Evolutionary conservation across 768 basidiomycete genomes (phyloP).

Genomic region (Butyriboletus loyo): DNA sequence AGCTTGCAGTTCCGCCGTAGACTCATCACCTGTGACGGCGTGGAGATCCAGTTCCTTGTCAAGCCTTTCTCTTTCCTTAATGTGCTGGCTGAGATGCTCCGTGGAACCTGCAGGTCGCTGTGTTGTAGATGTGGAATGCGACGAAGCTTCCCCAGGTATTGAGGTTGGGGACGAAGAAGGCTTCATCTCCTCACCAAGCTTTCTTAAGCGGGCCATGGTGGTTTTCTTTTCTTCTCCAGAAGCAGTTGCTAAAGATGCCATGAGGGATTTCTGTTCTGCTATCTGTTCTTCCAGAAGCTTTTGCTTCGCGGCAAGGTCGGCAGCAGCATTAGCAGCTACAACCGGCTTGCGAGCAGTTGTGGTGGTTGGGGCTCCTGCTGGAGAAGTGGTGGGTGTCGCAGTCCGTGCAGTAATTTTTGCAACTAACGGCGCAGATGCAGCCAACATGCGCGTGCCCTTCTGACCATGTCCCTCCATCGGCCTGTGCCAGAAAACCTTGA

Average conservation of each 20-base stretch:
- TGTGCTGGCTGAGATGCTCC: constrained; percentile 42
- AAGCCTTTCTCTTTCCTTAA: constrained; percentile 62
- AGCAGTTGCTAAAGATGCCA: constrained; percentile 64
- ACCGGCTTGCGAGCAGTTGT: constrained; percentile 37
- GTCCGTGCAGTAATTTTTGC: constrained; percentile 52
- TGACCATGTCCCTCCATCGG: constrained; percentile 91
- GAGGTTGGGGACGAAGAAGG: constrained; percentile 29
- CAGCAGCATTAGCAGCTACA: constrained; percentile 34
- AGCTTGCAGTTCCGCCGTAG: constrained; percentile 68
- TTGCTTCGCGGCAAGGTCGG: constrained; percentile 69
- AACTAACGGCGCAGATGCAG: constrained; percentile 74
- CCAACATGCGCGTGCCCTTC: constrained; percentile 71
- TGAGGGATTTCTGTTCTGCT: constrained; percentile 82
- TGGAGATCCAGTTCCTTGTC: constrained; percentile 82
- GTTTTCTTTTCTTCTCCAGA: constrained; percentile 72
- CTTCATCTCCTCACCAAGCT: constrained; percentile 79
- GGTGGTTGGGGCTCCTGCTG: constrained; percentile 25
- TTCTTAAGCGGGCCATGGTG: constrained; percentile 72
- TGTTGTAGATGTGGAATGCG: constrained; percentile 25
- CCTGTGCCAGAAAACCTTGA: constrained; percentile 94
- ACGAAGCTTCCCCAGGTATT: constrained; percentile 28
- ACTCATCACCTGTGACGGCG: constrained; percentile 43
- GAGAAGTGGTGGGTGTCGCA: constrained; percentile 48
- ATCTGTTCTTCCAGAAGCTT: constrained; percentile 79
- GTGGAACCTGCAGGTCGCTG: constrained; percentile 23